Percentiles rank a stretch among this genome's conserved stretches.
Conservation (phyloP, 306 rosid genomes). For the Cicer pinnatifidum region DNA sequence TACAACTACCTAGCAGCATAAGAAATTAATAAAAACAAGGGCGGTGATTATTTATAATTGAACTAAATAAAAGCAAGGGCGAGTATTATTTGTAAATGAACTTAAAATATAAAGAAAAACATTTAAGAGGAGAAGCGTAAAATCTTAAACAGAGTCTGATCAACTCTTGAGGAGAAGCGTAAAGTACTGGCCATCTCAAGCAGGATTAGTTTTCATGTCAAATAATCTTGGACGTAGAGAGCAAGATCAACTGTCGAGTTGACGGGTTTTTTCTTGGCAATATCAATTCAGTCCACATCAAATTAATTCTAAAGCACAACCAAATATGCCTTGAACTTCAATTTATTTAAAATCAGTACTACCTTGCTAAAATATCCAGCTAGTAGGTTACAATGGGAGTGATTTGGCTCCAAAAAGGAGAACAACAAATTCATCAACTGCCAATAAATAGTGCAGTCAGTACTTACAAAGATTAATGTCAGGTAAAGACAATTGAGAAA, state of each 20-base stretch:
- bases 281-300: constrained; percentile 23
- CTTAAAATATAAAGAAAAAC: neutral
- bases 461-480: constrained; percentile 26
- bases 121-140: neutral
- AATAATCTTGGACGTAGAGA: constrained; percentile 21
- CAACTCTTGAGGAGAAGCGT: neutral
- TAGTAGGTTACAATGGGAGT: constrained; percentile 76
- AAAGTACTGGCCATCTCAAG: constrained; percentile 16
- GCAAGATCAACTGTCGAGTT: neutral
- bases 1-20: constrained; percentile 85
- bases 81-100: constrained; percentile 31
- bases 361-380: constrained; percentile 99
- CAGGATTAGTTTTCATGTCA: constrained; percentile 20
- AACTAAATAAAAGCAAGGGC: constrained; percentile 9
- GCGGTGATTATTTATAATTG: constrained; percentile 20
- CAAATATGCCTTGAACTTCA: constrained; percentile 24
- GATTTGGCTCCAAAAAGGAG: constrained; percentile 87
- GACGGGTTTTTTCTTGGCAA: constrained; percentile 6
- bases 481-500: constrained; percentile 15
- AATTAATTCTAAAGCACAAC: constrained; percentile 7
- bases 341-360: constrained; percentile 56
- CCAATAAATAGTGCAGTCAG: constrained; percentile 57
- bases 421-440: constrained; percentile 91
- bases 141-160: constrained; percentile 16
- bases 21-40: constrained; percentile 43